phyloP scores from a whole-genome alignment of 2,329 filamentous ascomycete genomes.

The Ascomycota sp. region DNA sequence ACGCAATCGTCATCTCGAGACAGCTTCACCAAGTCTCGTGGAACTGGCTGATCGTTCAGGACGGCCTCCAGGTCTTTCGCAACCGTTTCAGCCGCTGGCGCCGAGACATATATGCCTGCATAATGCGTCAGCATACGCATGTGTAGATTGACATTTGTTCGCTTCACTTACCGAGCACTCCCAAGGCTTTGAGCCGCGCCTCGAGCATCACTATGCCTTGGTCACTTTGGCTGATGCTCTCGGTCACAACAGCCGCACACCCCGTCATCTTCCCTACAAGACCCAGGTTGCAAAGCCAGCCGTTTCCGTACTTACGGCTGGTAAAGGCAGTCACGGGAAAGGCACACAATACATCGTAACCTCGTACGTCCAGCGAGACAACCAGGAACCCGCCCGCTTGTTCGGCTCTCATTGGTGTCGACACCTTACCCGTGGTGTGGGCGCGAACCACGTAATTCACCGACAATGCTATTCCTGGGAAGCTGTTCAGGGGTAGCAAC shows the following conservation, averaged over 20 bases:
- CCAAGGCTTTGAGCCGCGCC: constrained; percentile 57
- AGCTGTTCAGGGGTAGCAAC: constrained; percentile 45
- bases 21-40: constrained; percentile 38
- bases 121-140: background rate
- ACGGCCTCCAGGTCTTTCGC: constrained; percentile 48
- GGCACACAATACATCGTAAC: constrained; percentile 64
- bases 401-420: constrained; percentile 23
- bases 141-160: background rate
- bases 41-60: constrained; percentile 49
- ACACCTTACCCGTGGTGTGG: constrained; percentile 43
- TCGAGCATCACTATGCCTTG: constrained; percentile 42
- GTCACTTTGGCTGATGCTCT: constrained; percentile 27
- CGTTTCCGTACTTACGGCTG: constrained; percentile 10
- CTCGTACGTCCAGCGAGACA: constrained; percentile 37
- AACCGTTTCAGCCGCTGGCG: constrained; percentile 36
- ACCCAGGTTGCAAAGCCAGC: constrained; percentile 48
- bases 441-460: constrained; percentile 49
- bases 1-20: constrained; percentile 31
- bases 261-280: constrained; percentile 79
- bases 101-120: constrained; percentile 51
- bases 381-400: constrained; percentile 30
- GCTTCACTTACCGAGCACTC: constrained; percentile 36
- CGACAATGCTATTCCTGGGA: constrained; percentile 42
- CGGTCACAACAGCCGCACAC: constrained; percentile 48
- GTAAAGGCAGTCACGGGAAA: constrained; percentile 41